Conservation (phyloP, 345 rosid species). For the Corchorus olitorius region DNA sequence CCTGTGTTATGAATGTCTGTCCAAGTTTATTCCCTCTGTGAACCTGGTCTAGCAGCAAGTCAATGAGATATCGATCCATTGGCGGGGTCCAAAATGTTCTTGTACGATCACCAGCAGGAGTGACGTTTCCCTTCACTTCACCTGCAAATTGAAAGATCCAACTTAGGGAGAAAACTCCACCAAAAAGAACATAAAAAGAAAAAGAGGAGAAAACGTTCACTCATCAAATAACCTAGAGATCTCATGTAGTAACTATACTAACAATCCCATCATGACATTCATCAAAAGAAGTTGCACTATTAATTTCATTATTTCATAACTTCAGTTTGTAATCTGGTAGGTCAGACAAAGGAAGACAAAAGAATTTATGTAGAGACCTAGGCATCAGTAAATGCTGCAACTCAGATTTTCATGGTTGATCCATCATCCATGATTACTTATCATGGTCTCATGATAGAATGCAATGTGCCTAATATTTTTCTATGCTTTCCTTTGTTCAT, state of each 20-base stretch:
- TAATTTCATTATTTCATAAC: not conserved
- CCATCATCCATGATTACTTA: not conserved
- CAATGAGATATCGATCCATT: slow-evolving; percentile 83
- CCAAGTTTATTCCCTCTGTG: slow-evolving; percentile 77
- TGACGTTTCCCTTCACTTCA: slow-evolving; percentile 44
- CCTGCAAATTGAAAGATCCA: slow-evolving; percentile 34
- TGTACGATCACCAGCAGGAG: slow-evolving; percentile 53
- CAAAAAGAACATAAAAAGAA: too few relatives aligned
- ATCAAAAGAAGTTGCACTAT: not conserved
- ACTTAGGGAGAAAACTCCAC: not conserved
- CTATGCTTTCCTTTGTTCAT: not conserved
- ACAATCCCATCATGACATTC: slow-evolving; percentile 6
- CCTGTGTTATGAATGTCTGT: slow-evolving; percentile 73
- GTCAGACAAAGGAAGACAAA: not conserved
- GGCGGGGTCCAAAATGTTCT: slow-evolving; percentile 90
- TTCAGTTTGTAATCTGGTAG: slow-evolving; percentile 1
- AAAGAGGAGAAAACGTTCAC: slow-evolving; percentile 2
- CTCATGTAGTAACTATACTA: not conserved
- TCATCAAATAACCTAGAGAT: slow-evolving; percentile 9
- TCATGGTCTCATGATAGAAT: not conserved
- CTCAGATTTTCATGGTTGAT: slow-evolving; percentile 2
- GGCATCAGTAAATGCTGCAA: not conserved
- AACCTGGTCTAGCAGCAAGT: slow-evolving; percentile 74
- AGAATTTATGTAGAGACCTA: not conserved
- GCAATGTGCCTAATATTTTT: not conserved